Evolutionary conservation across 2,329 filamentous ascomycete species (phyloP), one percentile per base, ranked within the genome.

Genomic region (Fusarium acutatum): DNA sequence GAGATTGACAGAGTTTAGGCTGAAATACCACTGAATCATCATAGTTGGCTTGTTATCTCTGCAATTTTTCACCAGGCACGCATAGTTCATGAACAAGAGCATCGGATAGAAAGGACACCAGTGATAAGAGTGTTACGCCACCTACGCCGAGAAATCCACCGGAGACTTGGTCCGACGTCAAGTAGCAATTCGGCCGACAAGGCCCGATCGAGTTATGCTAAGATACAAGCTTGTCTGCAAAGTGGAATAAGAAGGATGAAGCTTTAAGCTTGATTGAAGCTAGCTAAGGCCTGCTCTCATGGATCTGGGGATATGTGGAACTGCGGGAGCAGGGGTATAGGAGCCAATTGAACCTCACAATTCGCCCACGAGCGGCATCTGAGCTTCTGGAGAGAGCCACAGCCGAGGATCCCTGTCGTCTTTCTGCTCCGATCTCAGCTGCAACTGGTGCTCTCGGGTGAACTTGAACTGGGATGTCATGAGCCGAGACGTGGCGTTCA

Each of bases 331-430:
- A 74, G 57, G 72, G 72, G 59, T 49, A 34, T 3, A 17, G 11
- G 32, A 41, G 28, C 76, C 76, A 78, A 78, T 78, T 24, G 60
- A 35, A 69, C 56, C 24, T 30, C 47, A 53, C 24, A 38, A 28
- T 71, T 34, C 37, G 53, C 76, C 74, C 76, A 78, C 76, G 76
- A 60, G 76, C 69, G 65, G 67, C 43, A 73, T 69, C 41, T 54
- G 60, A 54, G 60, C 71, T 59, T 41, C 60, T 58, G 40, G 34
- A 53, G 46, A 44, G 52, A 60, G 64, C 56, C 57, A 62, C 56
- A 60, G 49, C 46, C 64, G 68, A 53, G 54, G 46, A 66, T 20
- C 60, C 72, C 54, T 69, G 59, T 46, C 24, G 18, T n/a, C 18
- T 28, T 53, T 47, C 49, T 34, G 56, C 47, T 63, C 35, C 35